Base-by-base conservation (phyloP, 495 filamentous ascomycete species). In the Hypoxylon lenormandii region DNA sequence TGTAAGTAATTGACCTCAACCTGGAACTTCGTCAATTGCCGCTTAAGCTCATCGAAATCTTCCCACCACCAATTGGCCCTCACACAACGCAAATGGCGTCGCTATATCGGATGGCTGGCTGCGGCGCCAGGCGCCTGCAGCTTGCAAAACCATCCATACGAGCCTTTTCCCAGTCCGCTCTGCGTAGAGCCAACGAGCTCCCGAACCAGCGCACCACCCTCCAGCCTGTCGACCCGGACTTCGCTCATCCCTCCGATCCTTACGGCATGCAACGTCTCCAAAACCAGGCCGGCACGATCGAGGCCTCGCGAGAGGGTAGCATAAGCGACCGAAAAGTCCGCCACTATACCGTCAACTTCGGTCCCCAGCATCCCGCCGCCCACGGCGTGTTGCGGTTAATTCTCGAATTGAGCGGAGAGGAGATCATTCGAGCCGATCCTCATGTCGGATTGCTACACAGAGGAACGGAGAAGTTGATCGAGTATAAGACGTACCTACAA, bases 261-360 rank as follows among this genome's bases (percentile, higher is more conserved):
- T 81, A 77, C 71, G 79, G 73, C 77, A 83, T 43, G 78, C 83
- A 70, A 79, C 88, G 77, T 78, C 81, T 53, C 75, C 78, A 50
- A 76, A 79, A 57, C 52, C 78, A 43, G 69, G 82, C 59, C 26
- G 76, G 43, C 7, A 74, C 77, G 63, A 79, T 81, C 45, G 73
- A 84, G 33, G 86, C 87, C 66, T 81, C 81, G 51, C 80, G 86
- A 67, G 72, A 77, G 58, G 71, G 64, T 50, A 76, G 72, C 40
- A 80, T 88, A 57, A 81, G 84, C 67, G 83, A 88, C 75, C 88
- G 96, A 75, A 97, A 97, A 84, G 92, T 98, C 69, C 87, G 96
- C 70, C 96, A 99, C 79, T 99, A 99, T 83, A 99, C 96, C 4
- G 94, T 99, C 84, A 99, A 99, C 83, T 99, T 99, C 74, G 96